These are phyloP conservation scores for Penicillium sp. DNA, from an alignment of 2,329 filamentous ascomycete species.

Conservation along the genomic window DNA sequence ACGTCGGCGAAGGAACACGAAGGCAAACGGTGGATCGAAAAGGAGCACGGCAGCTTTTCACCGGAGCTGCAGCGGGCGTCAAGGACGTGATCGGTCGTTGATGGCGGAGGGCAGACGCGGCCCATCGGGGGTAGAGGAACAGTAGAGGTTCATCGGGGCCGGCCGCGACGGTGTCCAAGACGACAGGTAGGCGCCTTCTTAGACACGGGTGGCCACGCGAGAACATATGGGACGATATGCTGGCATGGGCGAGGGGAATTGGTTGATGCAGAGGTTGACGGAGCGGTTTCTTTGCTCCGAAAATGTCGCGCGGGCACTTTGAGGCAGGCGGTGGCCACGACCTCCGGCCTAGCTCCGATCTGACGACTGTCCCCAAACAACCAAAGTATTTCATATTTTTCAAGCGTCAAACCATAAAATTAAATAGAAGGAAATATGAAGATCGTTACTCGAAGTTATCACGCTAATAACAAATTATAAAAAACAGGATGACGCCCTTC, in stretches of 20 bases:
- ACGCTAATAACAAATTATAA: not conserved
- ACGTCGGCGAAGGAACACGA: constrained; percentile 1
- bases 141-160: constrained; percentile 44
- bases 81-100: constrained; percentile 21
- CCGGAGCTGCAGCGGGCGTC: constrained; percentile 4
- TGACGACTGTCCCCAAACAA: not conserved
- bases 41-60: not conserved
- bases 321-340: constrained; percentile 24
- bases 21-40: not conserved
- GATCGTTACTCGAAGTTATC: not conserved
- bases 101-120: constrained; percentile 27
- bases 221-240: constrained; percentile 38
- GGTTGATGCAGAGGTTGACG: constrained; percentile 7
- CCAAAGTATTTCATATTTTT: not conserved
- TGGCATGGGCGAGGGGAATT: constrained; percentile 14
- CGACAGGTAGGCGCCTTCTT: constrained; percentile 37
- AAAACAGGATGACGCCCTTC: not conserved
- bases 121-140: constrained; percentile 47
- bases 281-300: constrained; percentile 16
- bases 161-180: constrained; percentile 37
- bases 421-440: not conserved
- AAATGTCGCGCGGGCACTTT: constrained; percentile 17
- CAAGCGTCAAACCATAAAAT: not conserved
- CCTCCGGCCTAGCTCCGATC: constrained; percentile 2
- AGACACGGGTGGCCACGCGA: constrained; percentile 42